Conservation (phyloP, 192 early-diverging fungal genomes). For the Coemansia furcata region DNA sequence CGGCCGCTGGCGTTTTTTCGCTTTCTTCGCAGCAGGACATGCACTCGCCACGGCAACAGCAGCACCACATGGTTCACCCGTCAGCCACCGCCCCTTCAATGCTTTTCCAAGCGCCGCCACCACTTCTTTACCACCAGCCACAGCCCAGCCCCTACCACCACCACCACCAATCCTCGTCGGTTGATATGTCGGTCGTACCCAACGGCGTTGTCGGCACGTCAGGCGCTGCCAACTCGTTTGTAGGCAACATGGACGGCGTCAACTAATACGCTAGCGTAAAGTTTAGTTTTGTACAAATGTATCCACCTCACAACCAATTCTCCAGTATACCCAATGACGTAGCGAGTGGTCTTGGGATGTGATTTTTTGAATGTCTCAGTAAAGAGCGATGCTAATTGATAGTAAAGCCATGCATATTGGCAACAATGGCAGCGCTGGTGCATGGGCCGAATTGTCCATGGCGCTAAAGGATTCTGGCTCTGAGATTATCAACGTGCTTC, state of each 20-base stretch:
- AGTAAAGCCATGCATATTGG: neutral
- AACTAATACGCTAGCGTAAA: neutral
- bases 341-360: neutral
- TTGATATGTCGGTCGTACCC: conserved; percentile 13
- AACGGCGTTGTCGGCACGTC: neutral
- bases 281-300: neutral
- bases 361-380: neutral
- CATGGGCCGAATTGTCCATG: neutral
- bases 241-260: neutral
- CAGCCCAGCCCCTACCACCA: conserved; percentile 11
- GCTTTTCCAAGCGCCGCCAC: conserved; percentile 19
- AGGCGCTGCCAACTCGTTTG: neutral
- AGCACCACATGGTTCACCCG: neutral
- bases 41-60: conserved; percentile 6
- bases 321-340: neutral
- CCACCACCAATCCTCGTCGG: conserved; percentile 13
- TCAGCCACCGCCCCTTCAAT: conserved; percentile 1
- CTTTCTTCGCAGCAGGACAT: neutral
- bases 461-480: conserved; percentile 1
- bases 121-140: conserved; percentile 6
- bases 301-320: neutral
- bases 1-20: neutral
- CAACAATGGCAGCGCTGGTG: neutral
- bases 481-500: neutral
- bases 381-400: neutral